Evolutionary conservation across 2,329 filamentous ascomycete species (phyloP).

Genomic region (Diaporthe velutina): DNA sequence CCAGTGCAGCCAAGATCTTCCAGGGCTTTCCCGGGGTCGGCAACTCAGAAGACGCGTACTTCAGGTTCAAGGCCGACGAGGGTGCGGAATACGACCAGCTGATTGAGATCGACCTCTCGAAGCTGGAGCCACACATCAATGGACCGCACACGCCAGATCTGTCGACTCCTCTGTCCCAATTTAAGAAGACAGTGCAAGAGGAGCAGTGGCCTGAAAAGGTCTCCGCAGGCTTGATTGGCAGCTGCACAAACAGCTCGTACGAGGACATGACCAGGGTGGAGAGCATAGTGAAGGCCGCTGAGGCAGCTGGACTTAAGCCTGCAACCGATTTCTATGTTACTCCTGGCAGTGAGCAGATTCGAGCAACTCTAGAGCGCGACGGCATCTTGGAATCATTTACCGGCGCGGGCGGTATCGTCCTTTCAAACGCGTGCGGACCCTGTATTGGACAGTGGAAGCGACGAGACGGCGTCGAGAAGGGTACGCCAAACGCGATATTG

Average conservation of each 20-base stretch:
- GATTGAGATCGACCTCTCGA: constrained; percentile 90
- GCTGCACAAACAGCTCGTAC: constrained; percentile 99
- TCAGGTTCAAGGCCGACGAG: constrained; percentile 81
- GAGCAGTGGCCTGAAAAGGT: constrained; percentile 93
- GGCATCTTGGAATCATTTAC: constrained; percentile 88
- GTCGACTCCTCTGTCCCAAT: constrained; percentile 90
- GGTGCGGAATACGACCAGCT: constrained; percentile 90
- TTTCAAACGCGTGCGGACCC: constrained; percentile 95
- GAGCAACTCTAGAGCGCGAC: constrained; percentile 92
- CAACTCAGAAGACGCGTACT: constrained; percentile 62
- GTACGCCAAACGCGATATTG: constrained; percentile 92
- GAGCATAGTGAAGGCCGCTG: constrained; percentile 91
- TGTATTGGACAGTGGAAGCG: constrained; percentile 97
- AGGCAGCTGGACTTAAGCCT: constrained; percentile 89
- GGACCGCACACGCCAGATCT: constrained; percentile 97
- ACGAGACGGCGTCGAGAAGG: constrained; percentile 86
- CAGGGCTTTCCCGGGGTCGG: constrained; percentile 63
- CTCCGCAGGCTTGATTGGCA: constrained; percentile 94
- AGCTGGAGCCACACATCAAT: constrained; percentile 95
- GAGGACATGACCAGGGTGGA: constrained; percentile 98
- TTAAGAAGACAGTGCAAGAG: constrained; percentile 85
- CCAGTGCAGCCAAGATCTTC: constrained; percentile 73
- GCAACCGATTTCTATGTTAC: constrained; percentile 95
- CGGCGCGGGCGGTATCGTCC: constrained; percentile 85
- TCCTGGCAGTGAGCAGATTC: constrained; percentile 95